These are phyloP conservation scores for Neonectria neomacrospora DNA, from an alignment of 2,329 filamentous ascomycete genomes.

Conservation along the genomic window DNA sequence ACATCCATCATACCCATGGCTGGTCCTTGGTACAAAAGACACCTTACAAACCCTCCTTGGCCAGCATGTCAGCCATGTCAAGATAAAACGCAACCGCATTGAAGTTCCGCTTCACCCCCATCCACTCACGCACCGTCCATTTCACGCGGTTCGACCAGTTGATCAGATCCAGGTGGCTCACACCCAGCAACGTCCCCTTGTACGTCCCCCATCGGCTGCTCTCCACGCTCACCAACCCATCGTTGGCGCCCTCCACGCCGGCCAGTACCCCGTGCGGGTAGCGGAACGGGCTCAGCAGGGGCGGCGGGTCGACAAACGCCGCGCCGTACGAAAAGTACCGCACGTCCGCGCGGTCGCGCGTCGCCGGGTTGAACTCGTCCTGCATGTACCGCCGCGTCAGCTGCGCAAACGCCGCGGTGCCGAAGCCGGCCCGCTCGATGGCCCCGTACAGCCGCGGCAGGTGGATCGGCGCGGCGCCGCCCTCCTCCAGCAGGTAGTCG, in stretches of 20 bases:
- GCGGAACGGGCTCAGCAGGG: constrained; percentile 72
- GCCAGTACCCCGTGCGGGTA: constrained; percentile 62
- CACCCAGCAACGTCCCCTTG: constrained; percentile 69
- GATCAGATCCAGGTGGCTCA: constrained; percentile 73
- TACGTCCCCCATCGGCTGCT: constrained; percentile 73
- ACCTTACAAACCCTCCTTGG: constrained; percentile 67
- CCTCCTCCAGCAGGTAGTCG: constrained; percentile 60
- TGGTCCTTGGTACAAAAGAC: neutral
- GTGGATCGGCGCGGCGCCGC: constrained; percentile 54
- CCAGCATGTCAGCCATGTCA: constrained; percentile 75
- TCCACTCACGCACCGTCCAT: constrained; percentile 63
- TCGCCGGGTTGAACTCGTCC: constrained; percentile 67
- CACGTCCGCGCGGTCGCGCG: constrained; percentile 63
- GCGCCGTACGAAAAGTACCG: constrained; percentile 73
- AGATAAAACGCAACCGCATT: constrained; percentile 76
- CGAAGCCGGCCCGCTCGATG: constrained; percentile 62
- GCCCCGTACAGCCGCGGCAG: constrained; percentile 66
- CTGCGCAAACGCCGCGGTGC: constrained; percentile 70
- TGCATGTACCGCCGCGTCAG: constrained; percentile 69
- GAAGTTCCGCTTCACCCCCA: constrained; percentile 67
- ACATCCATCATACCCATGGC: neutral
- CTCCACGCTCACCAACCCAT: constrained; percentile 73
- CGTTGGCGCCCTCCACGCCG: constrained; percentile 68
- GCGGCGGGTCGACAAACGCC: constrained; percentile 55
- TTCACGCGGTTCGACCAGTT: constrained; percentile 73